A percentile compares a stretch with the other conserved stretches of the same genome.
Conservation (phyloP, 495 filamentous ascomycete species). For the Xylaria palmicola region DNA sequence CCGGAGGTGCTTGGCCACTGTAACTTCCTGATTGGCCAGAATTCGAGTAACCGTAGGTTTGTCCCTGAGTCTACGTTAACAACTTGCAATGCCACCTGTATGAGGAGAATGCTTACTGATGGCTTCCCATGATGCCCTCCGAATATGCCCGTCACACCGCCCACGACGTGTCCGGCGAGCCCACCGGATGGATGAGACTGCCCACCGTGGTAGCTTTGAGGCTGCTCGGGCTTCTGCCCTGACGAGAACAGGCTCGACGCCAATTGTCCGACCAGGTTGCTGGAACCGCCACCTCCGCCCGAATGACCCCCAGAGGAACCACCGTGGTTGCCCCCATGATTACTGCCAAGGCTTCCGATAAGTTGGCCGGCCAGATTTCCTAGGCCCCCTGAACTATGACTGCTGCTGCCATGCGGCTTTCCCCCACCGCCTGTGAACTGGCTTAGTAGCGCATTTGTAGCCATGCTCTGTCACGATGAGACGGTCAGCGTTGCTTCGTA, state of each 20-base stretch:
- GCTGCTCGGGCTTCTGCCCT: conserved; percentile 36
- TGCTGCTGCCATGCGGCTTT: conserved; percentile 28
- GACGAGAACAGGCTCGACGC: conserved; percentile 46
- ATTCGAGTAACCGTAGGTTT: conserved; percentile 56
- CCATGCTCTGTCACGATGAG: conserved; percentile 28
- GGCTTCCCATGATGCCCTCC: conserved; percentile 39
- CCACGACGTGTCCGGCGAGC: conserved; percentile 43
- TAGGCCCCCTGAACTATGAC: conserved; percentile 33
- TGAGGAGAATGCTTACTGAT: conserved; percentile 22
- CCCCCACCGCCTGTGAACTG: conserved; percentile 29
- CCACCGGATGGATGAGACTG: conserved; percentile 33
- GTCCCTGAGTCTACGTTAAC: conserved; percentile 25
- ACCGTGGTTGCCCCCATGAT: conserved; percentile 25
- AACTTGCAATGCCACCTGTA: background rate
- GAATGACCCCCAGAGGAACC: conserved; percentile 32
- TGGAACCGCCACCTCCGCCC: conserved; percentile 33
- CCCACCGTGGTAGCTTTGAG: conserved; percentile 39
- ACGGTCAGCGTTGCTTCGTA: conserved; percentile 7
- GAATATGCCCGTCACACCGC: conserved; percentile 44
- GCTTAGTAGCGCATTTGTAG: conserved; percentile 28
- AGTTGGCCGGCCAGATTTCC: conserved; percentile 38
- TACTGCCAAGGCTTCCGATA: conserved; percentile 33
- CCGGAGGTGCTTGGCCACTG: conserved; percentile 48
- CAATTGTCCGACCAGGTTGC: conserved; percentile 47
- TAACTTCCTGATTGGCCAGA: conserved; percentile 43